Percentiles rank a stretch among this genome's conserved stretches.
phyloP scores from a whole-genome alignment of 2,329 filamentous ascomycete species.

The Penicillium janthinellum region DNA sequence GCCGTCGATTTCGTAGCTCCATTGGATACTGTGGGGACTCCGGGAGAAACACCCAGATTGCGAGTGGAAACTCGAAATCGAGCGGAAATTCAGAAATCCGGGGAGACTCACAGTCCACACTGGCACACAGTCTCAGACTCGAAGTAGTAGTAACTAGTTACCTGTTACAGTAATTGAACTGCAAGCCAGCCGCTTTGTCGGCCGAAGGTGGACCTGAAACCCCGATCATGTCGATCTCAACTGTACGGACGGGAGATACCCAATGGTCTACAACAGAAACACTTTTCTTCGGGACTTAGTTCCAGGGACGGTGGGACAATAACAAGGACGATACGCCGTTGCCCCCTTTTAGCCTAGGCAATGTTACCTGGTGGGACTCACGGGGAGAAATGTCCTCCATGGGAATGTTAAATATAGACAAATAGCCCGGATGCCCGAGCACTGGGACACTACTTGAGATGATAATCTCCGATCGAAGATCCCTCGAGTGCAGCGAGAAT shows the following conservation, averaged over 20 bases:
- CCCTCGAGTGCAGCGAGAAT: background rate
- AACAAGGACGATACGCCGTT: background rate
- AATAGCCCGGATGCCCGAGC: background rate
- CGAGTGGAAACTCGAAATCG: background rate
- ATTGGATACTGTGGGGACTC: background rate
- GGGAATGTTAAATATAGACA: background rate
- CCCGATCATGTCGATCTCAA: background rate
- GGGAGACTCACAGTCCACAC: background rate
- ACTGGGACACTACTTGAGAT: background rate
- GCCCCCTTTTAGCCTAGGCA: slow-evolving; percentile 2
- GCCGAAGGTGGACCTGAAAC: background rate
- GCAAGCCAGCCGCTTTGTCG: background rate
- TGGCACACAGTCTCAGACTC: too few species aligned
- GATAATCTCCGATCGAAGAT: slow-evolving; percentile 5
- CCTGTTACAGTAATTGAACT: background rate
- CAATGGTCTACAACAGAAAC: background rate
- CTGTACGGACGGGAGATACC: background rate
- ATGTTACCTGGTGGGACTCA: background rate
- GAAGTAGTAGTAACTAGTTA: background rate
- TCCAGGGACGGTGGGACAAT: background rate
- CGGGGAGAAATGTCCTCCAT: background rate
- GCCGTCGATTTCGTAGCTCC: too few species aligned
- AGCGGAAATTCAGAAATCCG: background rate
- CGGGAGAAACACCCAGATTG: background rate
- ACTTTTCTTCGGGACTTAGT: background rate